Base-by-base conservation (phyloP, 2,329 filamentous ascomycete genomes). In the Xylaria hypoxylon region DNA sequence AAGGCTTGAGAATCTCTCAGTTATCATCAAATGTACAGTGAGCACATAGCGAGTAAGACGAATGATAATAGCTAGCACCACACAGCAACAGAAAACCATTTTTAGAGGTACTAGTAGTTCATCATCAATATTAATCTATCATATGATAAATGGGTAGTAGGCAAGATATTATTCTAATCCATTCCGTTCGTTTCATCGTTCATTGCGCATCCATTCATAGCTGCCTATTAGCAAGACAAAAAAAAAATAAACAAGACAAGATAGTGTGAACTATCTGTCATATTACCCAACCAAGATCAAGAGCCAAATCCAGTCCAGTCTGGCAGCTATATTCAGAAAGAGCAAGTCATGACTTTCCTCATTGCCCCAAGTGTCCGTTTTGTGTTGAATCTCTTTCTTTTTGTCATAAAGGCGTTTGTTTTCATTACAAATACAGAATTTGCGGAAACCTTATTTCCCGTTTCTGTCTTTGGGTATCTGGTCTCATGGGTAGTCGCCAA, bases 381-480 rank as follows among this genome's bases (percentile, higher is more conserved):
- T 57, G 15, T 60, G 57, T 61, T 59, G 52, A 59, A 51, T 59
- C 38, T 64, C 24, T 53, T 59, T 67, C 60, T 59, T 67, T 47
- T 62, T 69, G 61, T 69, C 64, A 51, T 67, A 51, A 68, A 66
- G 44, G 58, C 66, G 56, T 68, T 62, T 52, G 48, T 64, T 56
- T 52, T 51, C 58, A 62, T 63, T 68, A 68, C 44, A 68, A 65
- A 65, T 68, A 66, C 66, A 68, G 59, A 64, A 59, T 42, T 19
- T 45, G 53, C 33, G 56, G 56, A 48, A 47, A 48, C 19, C 50
- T 24, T 42, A 26, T 22, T 47, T 57, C 26, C 48, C 42, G 24
- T 53, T 59, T 65, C 52, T 65, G 65, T 63, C 64, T 66, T 59
- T 55, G 68, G 68, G 68, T 70, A 70, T 70, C 68, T 70, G 64